Percentiles rank a stretch among this genome's conserved stretches.
These are phyloP conservation scores for Populus tomentosa DNA, from an alignment of 441 rosid genomes.

Conservation along the genomic window DNA sequence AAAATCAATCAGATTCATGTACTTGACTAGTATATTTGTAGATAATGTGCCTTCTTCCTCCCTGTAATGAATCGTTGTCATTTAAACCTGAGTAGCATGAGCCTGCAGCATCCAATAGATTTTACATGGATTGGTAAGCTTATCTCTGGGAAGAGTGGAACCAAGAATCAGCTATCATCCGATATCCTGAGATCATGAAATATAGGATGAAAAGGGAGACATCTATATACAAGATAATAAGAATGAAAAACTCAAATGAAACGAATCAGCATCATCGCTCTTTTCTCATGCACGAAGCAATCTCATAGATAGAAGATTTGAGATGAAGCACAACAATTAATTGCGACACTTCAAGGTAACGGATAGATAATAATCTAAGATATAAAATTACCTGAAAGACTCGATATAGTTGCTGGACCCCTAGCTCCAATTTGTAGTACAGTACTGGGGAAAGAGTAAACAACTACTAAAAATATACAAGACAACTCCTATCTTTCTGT, in stretches of 20 bases:
- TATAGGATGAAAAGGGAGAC: neutral
- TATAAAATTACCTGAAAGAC: slow-evolving; percentile 28
- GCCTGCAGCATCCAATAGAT: neutral
- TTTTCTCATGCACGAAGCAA: neutral
- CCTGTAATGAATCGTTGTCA: neutral
- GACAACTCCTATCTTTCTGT: slow-evolving; percentile 37
- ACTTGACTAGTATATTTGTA: neutral
- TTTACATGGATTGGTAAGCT: neutral
- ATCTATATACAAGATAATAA: neutral
- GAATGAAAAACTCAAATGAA: neutral
- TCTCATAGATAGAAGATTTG: neutral
- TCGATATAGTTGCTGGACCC: slow-evolving; percentile 7
- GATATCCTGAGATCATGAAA: neutral
- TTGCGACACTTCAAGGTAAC: neutral
- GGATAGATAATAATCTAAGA: neutral
- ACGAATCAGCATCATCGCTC: neutral
- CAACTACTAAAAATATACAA: neutral
- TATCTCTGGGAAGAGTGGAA: neutral
- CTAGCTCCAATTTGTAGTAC: slow-evolving; percentile 13
- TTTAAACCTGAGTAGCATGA: neutral
- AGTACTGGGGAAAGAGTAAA: slow-evolving; percentile 2
- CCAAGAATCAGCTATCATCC: neutral
- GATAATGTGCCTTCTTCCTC: neutral
- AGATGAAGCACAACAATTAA: neutral
- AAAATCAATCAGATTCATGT: neutral